Evolutionary conservation across 345 rosid genomes (phyloP), one percentile per base, ranked within the genome.

Genomic region (Corymbia maculata): DNA sequence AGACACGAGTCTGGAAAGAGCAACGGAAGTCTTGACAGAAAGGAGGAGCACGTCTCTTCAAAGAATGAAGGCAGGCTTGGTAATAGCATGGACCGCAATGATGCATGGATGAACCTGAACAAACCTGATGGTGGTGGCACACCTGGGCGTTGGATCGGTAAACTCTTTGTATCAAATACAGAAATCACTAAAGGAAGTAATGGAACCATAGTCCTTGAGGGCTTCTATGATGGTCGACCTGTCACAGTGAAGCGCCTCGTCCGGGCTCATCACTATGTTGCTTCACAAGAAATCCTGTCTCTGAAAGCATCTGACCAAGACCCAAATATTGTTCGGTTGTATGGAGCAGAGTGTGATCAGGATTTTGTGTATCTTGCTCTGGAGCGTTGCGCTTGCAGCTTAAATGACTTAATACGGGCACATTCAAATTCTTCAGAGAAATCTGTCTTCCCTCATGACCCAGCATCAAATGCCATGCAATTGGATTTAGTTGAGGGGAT

Each of bases 161-260:
- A 97, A 92, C 88, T 97, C 90, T 90, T 93, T 88, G 95, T 96
- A 45, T 95, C 97, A 47, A 92, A 89, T 89, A 85, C 51, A 88
- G 99, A 95, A 93, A 96, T 97, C 53, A 98, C 98, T 57, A 96
- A 96, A 91, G 99, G 99, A 92, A 96, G 99, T 90, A 93, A 96
- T 52, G 99, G 97, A 12, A 96, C 98, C 2, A 88, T 95, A 86
- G 96, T 97, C 90, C 95, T 96, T 88, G 98, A 97, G 92, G 99
- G 99, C 79, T 79, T 92, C 17, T 96, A 96, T 88, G 98, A 96
- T 90, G 98, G 99, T 55, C 95, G 97, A 21, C 91, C 93, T 26
- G 99, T 97, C 91, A 98, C 98, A 87, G 98, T 97, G 66, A 97
- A 97, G 91, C 97, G 99, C 64, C 97, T 97, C 91, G 97, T 96